Evolutionary conservation across 495 filamentous ascomycete genomes (phyloP), one percentile per base, ranked within the genome.

Genomic region (Staphylotrichum longicolle): DNA sequence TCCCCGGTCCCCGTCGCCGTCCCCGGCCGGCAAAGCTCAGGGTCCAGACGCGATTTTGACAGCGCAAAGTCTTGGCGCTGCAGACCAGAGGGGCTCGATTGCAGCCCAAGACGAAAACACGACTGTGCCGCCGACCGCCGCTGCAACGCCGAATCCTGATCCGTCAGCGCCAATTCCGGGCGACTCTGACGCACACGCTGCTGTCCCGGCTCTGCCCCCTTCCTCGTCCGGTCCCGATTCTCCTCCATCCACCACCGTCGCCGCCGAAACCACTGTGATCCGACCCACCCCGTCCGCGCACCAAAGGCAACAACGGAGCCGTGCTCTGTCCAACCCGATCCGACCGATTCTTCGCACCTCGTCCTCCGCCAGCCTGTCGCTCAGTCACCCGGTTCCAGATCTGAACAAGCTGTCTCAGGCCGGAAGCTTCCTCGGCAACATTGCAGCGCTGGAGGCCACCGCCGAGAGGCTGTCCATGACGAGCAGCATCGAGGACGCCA

Each of bases 391-490:
- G 20, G 88, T 82, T 5, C 90, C 90, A 27, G 90, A 92, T 73
- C 75, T 88, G 42, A 86, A 88, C 68, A 84, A 84, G 46, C 75
- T 90, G 47, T 88, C 86, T 27, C 75, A 89, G 47, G 88, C 90
- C 66, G 87, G 88, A 32, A 88, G 88, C 35, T 90, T 88, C 68
- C 74, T 85, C 27, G 81, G 82, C 69, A 93, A 93, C 78, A 86
- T 96, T 60, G 88, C 91, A 70, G 83, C 88, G 47, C 78, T 96
- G 63, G 91, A 96, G 68, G 82, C 86, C 63, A 89, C 86, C 46
- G 91, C 91, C 32, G 91, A 95, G 75, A 83, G 87, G 42, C 77
- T 96, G 69, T 92, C 88, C 67, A 83, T 85, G 66, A 88, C 85
- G 46, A 88, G 86, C n/a, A 86, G 87, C 14, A 88, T 96, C 68